A percentile compares a stretch with the other conserved stretches of the same genome.
Evolutionary conservation across 768 basidiomycete species (phyloP).

Genomic region (Lentinula sp.): DNA sequence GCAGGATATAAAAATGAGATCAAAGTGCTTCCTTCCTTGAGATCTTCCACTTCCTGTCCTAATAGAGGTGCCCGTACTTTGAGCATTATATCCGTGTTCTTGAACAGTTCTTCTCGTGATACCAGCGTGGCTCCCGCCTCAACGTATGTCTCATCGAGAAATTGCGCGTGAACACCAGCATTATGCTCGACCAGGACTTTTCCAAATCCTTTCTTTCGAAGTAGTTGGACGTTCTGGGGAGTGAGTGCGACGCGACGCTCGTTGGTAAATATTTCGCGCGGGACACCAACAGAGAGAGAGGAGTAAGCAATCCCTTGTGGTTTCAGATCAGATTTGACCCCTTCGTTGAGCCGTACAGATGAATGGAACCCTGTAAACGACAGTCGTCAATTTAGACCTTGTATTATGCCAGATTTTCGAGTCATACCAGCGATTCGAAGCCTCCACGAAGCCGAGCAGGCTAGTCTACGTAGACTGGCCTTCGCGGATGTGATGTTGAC

Average conservation of each 20-base stretch:
- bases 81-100: conserved; percentile 68
- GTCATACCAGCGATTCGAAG: neutral
- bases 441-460: neutral
- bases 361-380: conserved; percentile 3
- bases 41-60: conserved; percentile 50
- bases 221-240: conserved; percentile 66
- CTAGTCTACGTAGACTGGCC: neutral
- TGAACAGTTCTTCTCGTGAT: conserved; percentile 66
- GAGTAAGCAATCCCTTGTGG: conserved; percentile 54
- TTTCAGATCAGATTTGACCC: neutral
- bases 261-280: conserved; percentile 69
- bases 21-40: conserved; percentile 73
- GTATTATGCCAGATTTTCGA: neutral
- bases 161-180: conserved; percentile 70
- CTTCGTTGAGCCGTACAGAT: neutral
- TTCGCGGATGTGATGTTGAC: neutral
- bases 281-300: conserved; percentile 68
- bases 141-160: conserved; percentile 73
- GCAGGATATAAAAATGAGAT: conserved; percentile 82
- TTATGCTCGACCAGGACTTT: conserved; percentile 67
- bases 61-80: conserved; percentile 78
- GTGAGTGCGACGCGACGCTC: conserved; percentile 81
- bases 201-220: conserved; percentile 80
- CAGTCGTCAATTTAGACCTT: neutral
- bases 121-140: conserved; percentile 77